Evolutionary conservation across 2,329 filamentous ascomycete species (phyloP).

Genomic region (Rhynchosporium secalis): DNA sequence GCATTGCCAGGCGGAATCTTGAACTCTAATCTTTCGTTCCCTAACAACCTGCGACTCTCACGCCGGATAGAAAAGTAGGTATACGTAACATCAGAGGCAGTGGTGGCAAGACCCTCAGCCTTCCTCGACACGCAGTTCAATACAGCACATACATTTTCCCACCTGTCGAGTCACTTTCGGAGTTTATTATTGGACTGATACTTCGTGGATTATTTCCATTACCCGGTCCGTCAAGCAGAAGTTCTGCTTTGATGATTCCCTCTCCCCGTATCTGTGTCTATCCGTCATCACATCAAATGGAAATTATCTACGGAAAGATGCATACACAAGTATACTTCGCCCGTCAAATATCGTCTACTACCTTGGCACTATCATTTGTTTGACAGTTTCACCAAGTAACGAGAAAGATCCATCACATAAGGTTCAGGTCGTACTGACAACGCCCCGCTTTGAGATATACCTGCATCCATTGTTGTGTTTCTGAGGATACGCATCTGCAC

Average conservation of each 20-base stretch:
- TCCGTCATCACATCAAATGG: not conserved
- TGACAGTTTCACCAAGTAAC: too few relatives aligned
- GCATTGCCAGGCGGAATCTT: too few relatives aligned
- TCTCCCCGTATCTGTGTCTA: not conserved
- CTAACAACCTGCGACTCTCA: too few relatives aligned
- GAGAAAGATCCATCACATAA: too few relatives aligned
- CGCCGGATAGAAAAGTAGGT: too few relatives aligned
- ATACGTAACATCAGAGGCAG: too few relatives aligned
- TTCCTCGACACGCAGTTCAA: not conserved
- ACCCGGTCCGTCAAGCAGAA: not conserved
- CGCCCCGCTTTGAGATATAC: not conserved
- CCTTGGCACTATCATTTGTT: not conserved
- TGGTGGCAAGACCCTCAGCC: not conserved
- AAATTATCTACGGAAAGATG: not conserved
- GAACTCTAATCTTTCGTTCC: too few relatives aligned
- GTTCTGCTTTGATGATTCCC: not conserved
- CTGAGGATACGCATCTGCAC: not conserved
- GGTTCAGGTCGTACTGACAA: not conserved
- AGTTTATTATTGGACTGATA: not conserved
- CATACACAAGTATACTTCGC: not conserved
- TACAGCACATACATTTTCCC: not conserved
- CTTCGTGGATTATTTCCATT: not conserved
- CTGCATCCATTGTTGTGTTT: not conserved
- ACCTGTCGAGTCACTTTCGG: not conserved
- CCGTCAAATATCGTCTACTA: not conserved